Evolutionary conservation across 441 rosid species (phyloP), one percentile per base, ranked within the genome.

Genomic region (Gossypium gossypioides): DNA sequence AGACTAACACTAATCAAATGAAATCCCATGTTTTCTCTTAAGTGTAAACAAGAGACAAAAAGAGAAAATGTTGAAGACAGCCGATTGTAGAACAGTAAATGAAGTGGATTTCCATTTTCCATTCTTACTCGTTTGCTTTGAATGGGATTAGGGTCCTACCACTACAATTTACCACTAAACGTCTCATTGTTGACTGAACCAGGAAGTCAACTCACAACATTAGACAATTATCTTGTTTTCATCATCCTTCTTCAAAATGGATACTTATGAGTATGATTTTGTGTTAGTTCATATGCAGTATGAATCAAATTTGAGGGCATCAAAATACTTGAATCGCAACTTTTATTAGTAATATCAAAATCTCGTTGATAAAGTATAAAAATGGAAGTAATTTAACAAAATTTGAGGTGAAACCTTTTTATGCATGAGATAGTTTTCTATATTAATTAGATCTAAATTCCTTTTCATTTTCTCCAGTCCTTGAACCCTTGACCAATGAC

Each of bases 121-220:
- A 32, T 32, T 7, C 66, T 32, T 32, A 61, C 46, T 61, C 66
- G 24, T 61, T 61, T 61, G 24, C 48, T 8, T 61, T 29, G 16
- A 56, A 56, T 56, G 61, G 60, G 60, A 55, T 55, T 21, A 55
- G 32, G 61, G 61, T 56, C 61, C 61, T 56, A 56, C 61, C 61
- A 60, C 44, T 29, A n/a, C 40, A 21, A 29, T 60, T 60, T 15
- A 15, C 12, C 65, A 32, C 13, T 60, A 60, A 60, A 57, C 16
- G 1, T 16, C 65, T 60, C 1, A 15, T 60, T 6, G 44, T 60
- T 60, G 46, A 32, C 66, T 15, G 13, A 61, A 60, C 15, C 46
- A 7, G 65, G 10, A 29, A 6, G 9, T n/a, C 40, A 25, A 27
- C 10, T 29, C 10, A 59, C 42, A 59, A 59, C 10, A 27, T 27